Evolutionary conservation across 176 grass and related monocot genomes (phyloP).

Genomic region (Cymbopogon citratus): DNA sequence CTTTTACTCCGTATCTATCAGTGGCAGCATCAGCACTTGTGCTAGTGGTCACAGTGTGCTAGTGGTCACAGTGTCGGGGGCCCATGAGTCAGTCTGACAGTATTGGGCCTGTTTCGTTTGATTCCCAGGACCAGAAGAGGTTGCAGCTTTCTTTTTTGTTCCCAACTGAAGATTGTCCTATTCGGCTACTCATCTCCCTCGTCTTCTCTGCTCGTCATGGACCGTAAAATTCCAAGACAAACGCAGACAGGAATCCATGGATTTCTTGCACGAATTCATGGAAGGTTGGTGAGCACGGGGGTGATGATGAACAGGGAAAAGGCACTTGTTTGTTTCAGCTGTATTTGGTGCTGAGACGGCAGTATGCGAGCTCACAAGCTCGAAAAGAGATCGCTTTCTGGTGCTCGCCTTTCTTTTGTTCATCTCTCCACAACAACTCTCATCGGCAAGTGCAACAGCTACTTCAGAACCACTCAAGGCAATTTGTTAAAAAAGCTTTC

Average conservation of each 20-base stretch:
- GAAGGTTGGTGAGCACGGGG: constrained; percentile 24
- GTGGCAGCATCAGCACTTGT: neutral
- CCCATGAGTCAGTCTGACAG: constrained; percentile 32
- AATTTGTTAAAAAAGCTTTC: neutral
- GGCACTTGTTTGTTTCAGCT: constrained; percentile 4
- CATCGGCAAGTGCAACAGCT: neutral
- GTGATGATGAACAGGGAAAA: constrained; percentile 23
- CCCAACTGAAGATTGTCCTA: constrained; percentile 2
- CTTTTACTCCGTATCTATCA: neutral
- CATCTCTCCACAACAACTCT: constrained; percentile 7
- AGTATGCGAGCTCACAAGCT: neutral
- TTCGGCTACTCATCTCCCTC: neutral
- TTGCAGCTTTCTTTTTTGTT: constrained; percentile 19
- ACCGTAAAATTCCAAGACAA: constrained; percentile 28
- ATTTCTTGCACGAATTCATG: constrained; percentile 2
- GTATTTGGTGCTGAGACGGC: constrained; percentile 6
- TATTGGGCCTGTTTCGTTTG: neutral
- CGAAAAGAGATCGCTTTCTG: constrained; percentile 26
- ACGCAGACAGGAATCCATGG: neutral
- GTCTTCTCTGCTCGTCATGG: neutral
- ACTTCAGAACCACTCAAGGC: constrained; percentile 17
- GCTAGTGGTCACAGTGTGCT: too few relatives aligned
- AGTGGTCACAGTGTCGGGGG: neutral
- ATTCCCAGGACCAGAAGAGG: neutral
- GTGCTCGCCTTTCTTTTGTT: constrained; percentile 16